phyloP scores from a whole-genome alignment of 2,329 filamentous ascomycete species.

The Zopfia rhizophila region DNA sequence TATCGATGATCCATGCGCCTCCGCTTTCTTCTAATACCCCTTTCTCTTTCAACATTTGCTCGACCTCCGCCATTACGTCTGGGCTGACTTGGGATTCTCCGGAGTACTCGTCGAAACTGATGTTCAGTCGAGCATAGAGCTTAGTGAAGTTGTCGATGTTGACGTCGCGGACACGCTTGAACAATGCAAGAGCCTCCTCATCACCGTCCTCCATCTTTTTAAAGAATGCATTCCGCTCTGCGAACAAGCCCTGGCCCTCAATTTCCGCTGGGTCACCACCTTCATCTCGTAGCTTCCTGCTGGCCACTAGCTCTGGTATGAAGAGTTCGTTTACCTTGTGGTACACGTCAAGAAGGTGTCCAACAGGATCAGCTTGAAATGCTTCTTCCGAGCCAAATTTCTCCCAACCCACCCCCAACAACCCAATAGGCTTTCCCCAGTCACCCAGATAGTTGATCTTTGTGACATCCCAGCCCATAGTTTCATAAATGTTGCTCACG shows the following conservation, averaged over 20 bases:
- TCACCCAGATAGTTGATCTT: slow-evolving; percentile 75
- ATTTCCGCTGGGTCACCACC: slow-evolving; percentile 39
- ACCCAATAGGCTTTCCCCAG: slow-evolving; percentile 72
- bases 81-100: slow-evolving; percentile 79
- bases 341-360: slow-evolving; percentile 77
- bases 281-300: slow-evolving; percentile 63
- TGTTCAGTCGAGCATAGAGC: slow-evolving; percentile 76
- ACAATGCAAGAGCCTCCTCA: slow-evolving; percentile 67
- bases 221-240: slow-evolving; percentile 65
- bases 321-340: slow-evolving; percentile 71
- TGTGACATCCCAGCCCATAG: slow-evolving; percentile 69
- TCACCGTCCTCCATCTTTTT: slow-evolving; percentile 77
- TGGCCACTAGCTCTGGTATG: slow-evolving; percentile 67
- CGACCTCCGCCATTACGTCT: slow-evolving; percentile 72
- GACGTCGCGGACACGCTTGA: slow-evolving; percentile 73
- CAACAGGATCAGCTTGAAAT: slow-evolving; percentile 71
- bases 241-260: slow-evolving; percentile 43
- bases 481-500: slow-evolving; percentile 68
- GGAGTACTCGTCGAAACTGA: slow-evolving; percentile 75
- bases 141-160: slow-evolving; percentile 74
- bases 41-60: slow-evolving; percentile 70
- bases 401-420: slow-evolving; percentile 73
- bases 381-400: slow-evolving; percentile 73
- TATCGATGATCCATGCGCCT: slow-evolving; percentile 78
- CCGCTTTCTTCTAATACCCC: slow-evolving; percentile 74